phyloP scores from a whole-genome alignment of 2,329 filamentous ascomycete species.

The Cercospora sesami region DNA sequence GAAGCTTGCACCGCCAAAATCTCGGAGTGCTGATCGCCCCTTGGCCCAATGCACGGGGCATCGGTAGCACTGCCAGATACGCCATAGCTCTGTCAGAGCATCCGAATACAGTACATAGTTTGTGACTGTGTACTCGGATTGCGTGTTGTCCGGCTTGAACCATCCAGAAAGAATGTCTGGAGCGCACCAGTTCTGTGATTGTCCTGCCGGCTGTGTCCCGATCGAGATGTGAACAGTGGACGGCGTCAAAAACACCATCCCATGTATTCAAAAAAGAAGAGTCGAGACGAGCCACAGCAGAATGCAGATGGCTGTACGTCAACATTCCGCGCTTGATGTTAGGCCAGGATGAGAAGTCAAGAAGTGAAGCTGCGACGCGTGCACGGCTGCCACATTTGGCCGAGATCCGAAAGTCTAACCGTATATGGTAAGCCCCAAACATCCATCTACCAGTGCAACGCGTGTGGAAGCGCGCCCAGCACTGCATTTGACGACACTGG shows the following conservation, averaged over 20 bases:
- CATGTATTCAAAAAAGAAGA: neutral
- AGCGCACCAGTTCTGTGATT: neutral
- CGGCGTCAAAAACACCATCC: neutral
- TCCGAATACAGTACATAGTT: neutral
- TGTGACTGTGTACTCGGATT: neutral
- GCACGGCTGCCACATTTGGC: neutral
- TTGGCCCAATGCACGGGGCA: neutral
- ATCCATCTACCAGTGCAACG: neutral
- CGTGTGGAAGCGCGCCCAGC: neutral
- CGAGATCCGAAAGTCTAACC: neutral
- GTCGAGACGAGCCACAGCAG: neutral
- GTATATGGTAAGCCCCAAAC: neutral
- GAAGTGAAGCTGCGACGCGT: neutral
- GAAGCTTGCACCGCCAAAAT: constrained; percentile 1
- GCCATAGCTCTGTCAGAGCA: neutral
- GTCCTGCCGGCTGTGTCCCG: neutral
- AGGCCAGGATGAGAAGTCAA: neutral
- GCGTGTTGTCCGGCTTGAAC: neutral
- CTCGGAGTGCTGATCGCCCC: neutral
- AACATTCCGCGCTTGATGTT: neutral
- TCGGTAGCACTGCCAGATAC: constrained; percentile 1
- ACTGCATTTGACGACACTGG: neutral
- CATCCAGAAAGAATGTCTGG: neutral
- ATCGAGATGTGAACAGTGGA: neutral
- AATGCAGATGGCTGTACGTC: neutral